Percentiles rank a stretch among this genome's conserved stretches.
Conservation (phyloP, 2,329 filamentous ascomycete species). For the Onygenales sp. region DNA sequence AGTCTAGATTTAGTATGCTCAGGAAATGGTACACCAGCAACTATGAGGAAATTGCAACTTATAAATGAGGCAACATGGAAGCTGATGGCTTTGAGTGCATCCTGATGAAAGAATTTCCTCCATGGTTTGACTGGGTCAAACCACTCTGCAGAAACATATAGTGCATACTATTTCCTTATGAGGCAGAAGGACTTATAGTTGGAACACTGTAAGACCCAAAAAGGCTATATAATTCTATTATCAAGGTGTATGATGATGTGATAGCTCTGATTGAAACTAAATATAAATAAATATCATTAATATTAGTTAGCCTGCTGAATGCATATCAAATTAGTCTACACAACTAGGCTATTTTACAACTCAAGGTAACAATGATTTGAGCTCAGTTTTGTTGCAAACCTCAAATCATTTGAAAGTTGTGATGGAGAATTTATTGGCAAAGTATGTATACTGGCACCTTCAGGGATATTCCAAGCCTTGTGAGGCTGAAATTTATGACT, state of each 20-base stretch:
- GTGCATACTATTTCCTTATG: slow-evolving; percentile 12
- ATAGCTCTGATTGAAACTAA: slow-evolving; percentile 5
- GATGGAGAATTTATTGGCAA: too few relatives aligned
- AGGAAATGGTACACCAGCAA: slow-evolving; percentile 18
- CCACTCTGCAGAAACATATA: slow-evolving; percentile 15
- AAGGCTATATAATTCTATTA: slow-evolving; percentile 12
- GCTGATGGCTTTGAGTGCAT: slow-evolving; percentile 16
- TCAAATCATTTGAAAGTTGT: too few relatives aligned
- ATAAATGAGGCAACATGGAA: slow-evolving; percentile 13
- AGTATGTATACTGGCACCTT: too few relatives aligned
- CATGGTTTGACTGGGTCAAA: slow-evolving; percentile 17
- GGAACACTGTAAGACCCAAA: slow-evolving; percentile 11
- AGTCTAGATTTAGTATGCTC: too few relatives aligned
- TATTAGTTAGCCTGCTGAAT: background rate
- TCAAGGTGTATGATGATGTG: slow-evolving; percentile 12
- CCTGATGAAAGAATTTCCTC: slow-evolving; percentile 17
- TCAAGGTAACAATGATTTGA: too few relatives aligned
- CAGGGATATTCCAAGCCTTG: too few relatives aligned
- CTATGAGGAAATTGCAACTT: slow-evolving; percentile 16
- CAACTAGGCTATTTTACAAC: too few relatives aligned
- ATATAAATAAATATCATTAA: background rate
- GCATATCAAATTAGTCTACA: too few relatives aligned
- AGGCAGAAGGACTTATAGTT: slow-evolving; percentile 4
- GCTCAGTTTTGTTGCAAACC: too few relatives aligned
- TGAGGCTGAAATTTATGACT: too few relatives aligned